phyloP scores from a whole-genome alignment of 495 filamentous ascomycete genomes.

The Penicillium soppii region DNA sequence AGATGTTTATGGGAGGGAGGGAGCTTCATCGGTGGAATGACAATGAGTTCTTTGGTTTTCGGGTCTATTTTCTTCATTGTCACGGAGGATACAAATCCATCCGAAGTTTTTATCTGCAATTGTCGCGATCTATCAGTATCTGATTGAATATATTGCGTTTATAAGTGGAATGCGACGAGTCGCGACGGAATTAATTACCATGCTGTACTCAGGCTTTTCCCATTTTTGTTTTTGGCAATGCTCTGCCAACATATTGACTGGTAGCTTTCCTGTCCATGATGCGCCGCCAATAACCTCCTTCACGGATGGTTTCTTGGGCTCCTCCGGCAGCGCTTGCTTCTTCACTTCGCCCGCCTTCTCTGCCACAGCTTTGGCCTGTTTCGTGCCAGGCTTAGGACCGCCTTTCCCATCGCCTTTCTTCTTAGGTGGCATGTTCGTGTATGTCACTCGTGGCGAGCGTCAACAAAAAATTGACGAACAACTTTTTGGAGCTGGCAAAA shows the following conservation, averaged over 20 bases:
- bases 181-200: conserved; percentile 45
- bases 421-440: conserved; percentile 42
- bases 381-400: conserved; percentile 45
- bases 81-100: conserved; percentile 76
- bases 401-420: conserved; percentile 43
- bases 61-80: conserved; percentile 74
- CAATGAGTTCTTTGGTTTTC: conserved; percentile 75
- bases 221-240: conserved; percentile 94
- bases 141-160: neutral
- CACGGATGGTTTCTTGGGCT: conserved; percentile 74
- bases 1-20: conserved; percentile 70
- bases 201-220: conserved; percentile 89
- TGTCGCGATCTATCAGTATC: conserved; percentile 11
- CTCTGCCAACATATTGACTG: conserved; percentile 88
- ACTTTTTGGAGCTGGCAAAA: conserved; percentile 15
- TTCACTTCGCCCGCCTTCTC: conserved; percentile 38
- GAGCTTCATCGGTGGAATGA: conserved; percentile 77
- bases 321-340: conserved; percentile 45
- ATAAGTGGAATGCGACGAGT: neutral
- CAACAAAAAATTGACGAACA: conserved; percentile 1
- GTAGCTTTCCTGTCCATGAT: conserved; percentile 97
- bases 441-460: neutral
- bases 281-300: conserved; percentile 89
- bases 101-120: conserved; percentile 46
- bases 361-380: conserved; percentile 44